Evolutionary conservation across 352 stramenopile genomes (phyloP), one percentile per base, ranked within the genome.

Genomic region (Globisporangium paddicum): DNA sequence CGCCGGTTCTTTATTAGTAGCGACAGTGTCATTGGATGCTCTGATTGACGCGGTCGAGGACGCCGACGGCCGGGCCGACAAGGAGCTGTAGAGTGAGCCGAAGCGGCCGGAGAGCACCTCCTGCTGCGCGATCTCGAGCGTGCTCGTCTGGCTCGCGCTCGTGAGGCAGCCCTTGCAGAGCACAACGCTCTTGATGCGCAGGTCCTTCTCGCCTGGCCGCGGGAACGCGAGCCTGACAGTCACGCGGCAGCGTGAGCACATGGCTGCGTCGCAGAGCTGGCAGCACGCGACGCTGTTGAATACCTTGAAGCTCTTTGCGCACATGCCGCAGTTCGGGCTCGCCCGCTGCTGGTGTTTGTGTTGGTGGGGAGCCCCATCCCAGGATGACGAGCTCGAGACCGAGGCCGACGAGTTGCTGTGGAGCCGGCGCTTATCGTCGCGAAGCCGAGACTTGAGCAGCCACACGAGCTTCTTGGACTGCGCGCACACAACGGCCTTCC

Each of bases 121-220:
- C 19, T 51, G 54, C 54, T 60, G 54, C 41, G 54, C 54, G 30
- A 60, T 38, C 18, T 50, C 41, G 26, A 60, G 41, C 30, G 54
- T 60, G 28, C 54, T 60, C 44, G 52, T 40, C 25, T 60, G 41
- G 40, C 38, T 52, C 11, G 19, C 34, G 26, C 5, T 41, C 16
- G 41, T 26, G 44, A 60, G 40, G 44, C 54, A 60, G 19, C 40
- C 16, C 44, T 60, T 60, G 54, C 54, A 60, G 18, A 60, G n/a
- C 40, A 30, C 50, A 28, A 60, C 41, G 51, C 45, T 47, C 35
- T 57, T 57, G 35, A 57, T 34, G 3, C 42, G 28, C n/a, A 60
- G 28, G 7, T 82, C 72, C 53, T 87, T 80, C 59, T 86, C 83
- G 59, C 72, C 68, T 14, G 68, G 70, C 28, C 78, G 60, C 44